Base-by-base conservation (phyloP, 495 filamentous ascomycete species). In the Lepidopterella palustris region DNA sequence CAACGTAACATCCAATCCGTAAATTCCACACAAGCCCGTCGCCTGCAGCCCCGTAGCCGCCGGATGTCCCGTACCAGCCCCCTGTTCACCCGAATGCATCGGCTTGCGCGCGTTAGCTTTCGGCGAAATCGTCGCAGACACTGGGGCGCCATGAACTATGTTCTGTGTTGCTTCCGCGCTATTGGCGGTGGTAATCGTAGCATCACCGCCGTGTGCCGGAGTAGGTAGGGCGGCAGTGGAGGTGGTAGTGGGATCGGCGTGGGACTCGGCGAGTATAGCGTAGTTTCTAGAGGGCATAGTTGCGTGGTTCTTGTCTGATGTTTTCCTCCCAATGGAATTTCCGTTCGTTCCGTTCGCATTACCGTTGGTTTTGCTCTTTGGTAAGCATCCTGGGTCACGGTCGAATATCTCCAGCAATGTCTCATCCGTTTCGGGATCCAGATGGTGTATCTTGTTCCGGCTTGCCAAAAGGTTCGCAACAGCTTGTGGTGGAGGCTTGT, bases 211-310 rank as follows among this genome's bases (percentile, higher is more conserved):
- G 21, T 21, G 11, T 18, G 21, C 28, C 31, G 50, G 15, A 4
- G 21, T 18, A 1, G 35, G 9, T 21, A 31, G 28, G 48, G 48
- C 48, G 18, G 61, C 42, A n/a, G 65, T 55, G n/a, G 55, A 45
- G 45, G 27, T 50, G 15, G 49, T 21, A n/a, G 65, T 53, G 23
- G 63, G 53, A 20, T 26, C 21, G 0, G 57, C 45, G 32, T 70
- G 67, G n/a, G 61, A 67, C 55, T 95, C 90, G 29, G 86, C 87
- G 60, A 97, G 82, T 59, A 86, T 84, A 59, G 91, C 87, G 71
- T 86, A 96, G 74, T 97, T 96, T 54, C 92, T 81, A 45, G 82
- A 85, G 1, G 92, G 92, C 92, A 96, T 96, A 21, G 91, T 96
- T 32, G 87, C 84, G 61, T 87, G 81, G 73, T 96, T 96, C 61